A percentile compares a stretch with the other conserved stretches of the same genome.
Evolutionary conservation across 108 stramenopile genomes (phyloP).

Genomic region (Nannochloropsis salina): DNA sequence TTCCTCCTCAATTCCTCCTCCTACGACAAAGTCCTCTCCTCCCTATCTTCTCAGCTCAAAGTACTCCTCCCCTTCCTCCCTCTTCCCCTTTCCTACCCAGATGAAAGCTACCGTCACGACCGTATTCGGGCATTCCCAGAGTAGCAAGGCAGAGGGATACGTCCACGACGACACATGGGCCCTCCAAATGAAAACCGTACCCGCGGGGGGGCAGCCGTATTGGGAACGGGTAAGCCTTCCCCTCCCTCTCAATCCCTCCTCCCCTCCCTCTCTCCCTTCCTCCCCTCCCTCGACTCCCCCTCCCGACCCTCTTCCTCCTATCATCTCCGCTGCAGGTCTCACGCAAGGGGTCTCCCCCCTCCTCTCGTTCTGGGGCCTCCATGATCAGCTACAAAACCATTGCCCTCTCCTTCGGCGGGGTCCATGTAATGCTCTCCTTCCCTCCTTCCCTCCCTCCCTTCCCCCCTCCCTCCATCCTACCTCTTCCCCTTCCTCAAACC

Average conservation of each 20-base stretch:
- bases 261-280: conserved; percentile 7
- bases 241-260: neutral
- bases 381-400: conserved; percentile 54
- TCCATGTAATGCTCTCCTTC: neutral
- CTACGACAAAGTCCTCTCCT: neutral
- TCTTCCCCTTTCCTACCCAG: neutral
- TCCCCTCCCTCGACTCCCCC: neutral
- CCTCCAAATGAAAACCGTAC: conserved; percentile 42
- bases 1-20: neutral
- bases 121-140: neutral
- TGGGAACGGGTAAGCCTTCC: conserved; percentile 34
- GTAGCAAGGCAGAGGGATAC: conserved; percentile 31
- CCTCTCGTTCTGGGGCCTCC: conserved; percentile 50
- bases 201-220: conserved; percentile 38
- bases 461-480: neutral
- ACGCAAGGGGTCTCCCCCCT: conserved; percentile 51
- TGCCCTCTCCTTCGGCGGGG: conserved; percentile 56
- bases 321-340: neutral
- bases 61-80: neutral
- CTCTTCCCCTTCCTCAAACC: neutral
- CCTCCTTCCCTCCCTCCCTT: neutral
- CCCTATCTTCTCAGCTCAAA: neutral
- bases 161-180: conserved; percentile 58
- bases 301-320: neutral
- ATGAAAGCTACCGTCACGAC: neutral